Evolutionary conservation across 2,329 filamentous ascomycete genomes (phyloP), one percentile per base, ranked within the genome.

Genomic region (Bisporella sp.): DNA sequence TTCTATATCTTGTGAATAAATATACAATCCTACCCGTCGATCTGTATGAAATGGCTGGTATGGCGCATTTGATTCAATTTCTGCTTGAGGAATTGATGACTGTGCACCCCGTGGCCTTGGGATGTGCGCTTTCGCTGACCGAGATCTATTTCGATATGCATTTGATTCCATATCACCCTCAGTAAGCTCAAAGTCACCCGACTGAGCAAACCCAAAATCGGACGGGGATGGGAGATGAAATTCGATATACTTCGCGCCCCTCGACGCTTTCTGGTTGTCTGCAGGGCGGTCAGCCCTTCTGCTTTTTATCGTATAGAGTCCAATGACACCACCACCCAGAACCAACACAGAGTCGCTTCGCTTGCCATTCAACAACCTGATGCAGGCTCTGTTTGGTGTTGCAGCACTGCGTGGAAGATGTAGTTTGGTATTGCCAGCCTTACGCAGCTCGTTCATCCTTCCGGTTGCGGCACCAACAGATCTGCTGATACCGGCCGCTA

Each of bases 11-110:
- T 54, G 29, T 5, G 53, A 68, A 63, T 85, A 87, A 41, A 89
- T 78, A 58, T 83, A 87, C 31, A 96, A 73, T n/a, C 77, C 81
- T 42, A 97, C 87, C 3, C 92, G 82, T 49, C 82, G 80, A 63
- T 97, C 91, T 0, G 91, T 93, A 66, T 97, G 92, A 71, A 97
- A 96, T 1, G 93, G 92, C 62, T 96, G 91, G 61, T 96, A 97
- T 2, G 92, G 89, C 4, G 91, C 87, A 63, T 92, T 96, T 1
- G 92, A 96, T 64, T 99, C 93, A 57, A 96, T 95, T 71, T 96
- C 91, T 5, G 89, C 89, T 57, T 84, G 80, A 1, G 82, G 81
- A 50, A 80, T 91, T 65, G 71, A 86, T 65, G 70, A 87, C 68
- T 73, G 85, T 65, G 59, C 61, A 45, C 60, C 63, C 31, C 50